These are phyloP conservation scores for Xylaria grammica DNA, from an alignment of 495 filamentous ascomycete species.

Conservation along the genomic window DNA sequence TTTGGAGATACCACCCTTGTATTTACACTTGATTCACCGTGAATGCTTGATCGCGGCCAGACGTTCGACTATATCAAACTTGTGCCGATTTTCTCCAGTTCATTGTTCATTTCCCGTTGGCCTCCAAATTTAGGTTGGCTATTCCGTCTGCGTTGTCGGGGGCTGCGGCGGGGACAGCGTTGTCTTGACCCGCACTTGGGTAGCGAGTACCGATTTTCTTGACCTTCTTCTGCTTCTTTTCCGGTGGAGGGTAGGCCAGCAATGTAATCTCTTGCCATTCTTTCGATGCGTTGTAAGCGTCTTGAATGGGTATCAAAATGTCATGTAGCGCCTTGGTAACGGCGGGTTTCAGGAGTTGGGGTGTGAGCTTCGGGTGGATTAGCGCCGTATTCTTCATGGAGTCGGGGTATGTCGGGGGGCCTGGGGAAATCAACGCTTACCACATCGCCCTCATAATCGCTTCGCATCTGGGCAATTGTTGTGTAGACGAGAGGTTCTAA, in stretches of 20 bases:
- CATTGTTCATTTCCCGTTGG: not conserved
- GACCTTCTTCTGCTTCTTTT: slow-evolving; percentile 74
- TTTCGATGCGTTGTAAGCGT: slow-evolving; percentile 65
- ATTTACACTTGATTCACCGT: not conserved
- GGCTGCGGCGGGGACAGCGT: not conserved
- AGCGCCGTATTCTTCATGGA: slow-evolving; percentile 18
- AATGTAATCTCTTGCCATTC: slow-evolving; percentile 84
- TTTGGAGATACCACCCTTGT: not conserved
- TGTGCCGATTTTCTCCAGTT: not conserved
- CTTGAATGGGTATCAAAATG: slow-evolving; percentile 77
- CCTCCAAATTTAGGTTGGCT: slow-evolving; percentile 12
- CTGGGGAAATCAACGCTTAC: slow-evolving; percentile 53
- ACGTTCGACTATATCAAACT: not conserved
- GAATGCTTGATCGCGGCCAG: too few species aligned
- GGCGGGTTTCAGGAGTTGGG: slow-evolving; percentile 82
- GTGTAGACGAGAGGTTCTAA: slow-evolving; percentile 79
- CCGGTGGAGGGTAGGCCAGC: slow-evolving; percentile 80
- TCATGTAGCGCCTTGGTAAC: slow-evolving; percentile 70
- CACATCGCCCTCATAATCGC: slow-evolving; percentile 80
- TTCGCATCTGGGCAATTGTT: slow-evolving; percentile 69
- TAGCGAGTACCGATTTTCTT: slow-evolving; percentile 80
- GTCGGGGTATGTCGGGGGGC: not conserved
- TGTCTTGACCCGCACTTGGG: slow-evolving; percentile 28
- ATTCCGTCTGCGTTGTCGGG: not conserved
- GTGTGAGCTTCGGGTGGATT: slow-evolving; percentile 65